These are phyloP conservation scores for Microsporum audouinii DNA, from an alignment of 2,329 filamentous ascomycete genomes.

Conservation along the genomic window DNA sequence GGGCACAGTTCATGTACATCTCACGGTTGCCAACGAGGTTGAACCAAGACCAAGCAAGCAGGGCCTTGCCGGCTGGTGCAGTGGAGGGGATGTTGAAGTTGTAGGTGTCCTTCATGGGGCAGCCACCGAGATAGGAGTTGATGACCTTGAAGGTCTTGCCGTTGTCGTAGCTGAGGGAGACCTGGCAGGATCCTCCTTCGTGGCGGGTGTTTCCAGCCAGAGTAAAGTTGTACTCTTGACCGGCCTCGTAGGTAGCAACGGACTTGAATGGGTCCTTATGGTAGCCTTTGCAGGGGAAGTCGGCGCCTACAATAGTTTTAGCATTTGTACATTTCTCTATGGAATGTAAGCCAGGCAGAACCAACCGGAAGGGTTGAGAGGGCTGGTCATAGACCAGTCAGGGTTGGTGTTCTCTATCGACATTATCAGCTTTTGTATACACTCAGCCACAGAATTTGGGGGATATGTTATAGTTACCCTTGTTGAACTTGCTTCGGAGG, in stretches of 20 bases:
- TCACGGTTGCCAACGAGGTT: constrained; percentile 44
- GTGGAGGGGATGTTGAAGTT: constrained; percentile 56
- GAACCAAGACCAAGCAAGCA: constrained; percentile 70
- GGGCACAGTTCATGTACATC: constrained; percentile 73
- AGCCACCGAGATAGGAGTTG: constrained; percentile 49
- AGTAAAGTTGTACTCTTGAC: constrained; percentile 51
- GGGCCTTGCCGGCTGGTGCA: constrained; percentile 47
- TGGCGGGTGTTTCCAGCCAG: constrained; percentile 53
- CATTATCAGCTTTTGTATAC: neutral
- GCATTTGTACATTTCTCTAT: neutral
- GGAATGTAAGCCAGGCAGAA: neutral
- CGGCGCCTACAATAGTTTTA: constrained; percentile 34
- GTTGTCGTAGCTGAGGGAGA: constrained; percentile 62
- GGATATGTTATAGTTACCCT: constrained; percentile 12
- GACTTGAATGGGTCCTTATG: constrained; percentile 40
- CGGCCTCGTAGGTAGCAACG: constrained; percentile 52
- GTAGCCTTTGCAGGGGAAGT: constrained; percentile 70
- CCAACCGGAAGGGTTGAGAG: constrained; percentile 3
- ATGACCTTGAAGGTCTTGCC: constrained; percentile 60
- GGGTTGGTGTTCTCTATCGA: neutral
- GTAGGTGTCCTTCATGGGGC: constrained; percentile 43
- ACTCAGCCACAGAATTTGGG: neutral
- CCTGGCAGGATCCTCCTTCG: constrained; percentile 64
- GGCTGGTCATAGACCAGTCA: constrained; percentile 5
- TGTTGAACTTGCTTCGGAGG: constrained; percentile 42